A percentile compares a stretch with the other conserved stretches of the same genome.
These are phyloP conservation scores for Corylus americana DNA, from an alignment of 306 rosid species.

Conservation along the genomic window DNA sequence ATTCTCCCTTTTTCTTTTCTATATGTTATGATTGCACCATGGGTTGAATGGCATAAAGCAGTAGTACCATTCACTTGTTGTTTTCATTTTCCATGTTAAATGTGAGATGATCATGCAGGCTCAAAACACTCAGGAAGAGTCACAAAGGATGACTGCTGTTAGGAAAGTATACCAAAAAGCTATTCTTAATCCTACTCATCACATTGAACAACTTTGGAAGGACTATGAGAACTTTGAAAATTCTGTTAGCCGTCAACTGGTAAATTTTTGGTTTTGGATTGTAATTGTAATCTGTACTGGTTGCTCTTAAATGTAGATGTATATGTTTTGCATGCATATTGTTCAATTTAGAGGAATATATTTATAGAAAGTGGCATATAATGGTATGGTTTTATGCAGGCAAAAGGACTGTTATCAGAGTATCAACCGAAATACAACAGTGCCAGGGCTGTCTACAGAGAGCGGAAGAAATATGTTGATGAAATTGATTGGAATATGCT, in stretches of 20 bases:
- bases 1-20: constrained; percentile 23
- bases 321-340: constrained; percentile 6
- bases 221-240: constrained; percentile 93
- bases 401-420: constrained; percentile 88
- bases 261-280: constrained; percentile 38
- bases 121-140: constrained; percentile 68
- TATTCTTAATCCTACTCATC: constrained; percentile 89
- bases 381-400: constrained; percentile 60
- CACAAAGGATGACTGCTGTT: constrained; percentile 82
- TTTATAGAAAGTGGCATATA: constrained; percentile 15
- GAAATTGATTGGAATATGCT: constrained; percentile 92
- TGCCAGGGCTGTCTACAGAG: constrained; percentile 96
- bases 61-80: constrained; percentile 10
- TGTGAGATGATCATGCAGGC: constrained; percentile 43
- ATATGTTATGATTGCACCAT: constrained; percentile 13
- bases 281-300: constrained; percentile 19
- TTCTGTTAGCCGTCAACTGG: constrained; percentile 95
- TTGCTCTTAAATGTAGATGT: constrained; percentile 12
- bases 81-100: constrained; percentile 23
- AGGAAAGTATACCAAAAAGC: constrained; percentile 88
- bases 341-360: constrained; percentile 11
- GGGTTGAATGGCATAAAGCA: constrained; percentile 11
- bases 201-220: constrained; percentile 93
- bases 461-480: constrained; percentile 84
- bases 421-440: constrained; percentile 87